A percentile compares a stretch with the other conserved stretches of the same genome.
phyloP scores from a whole-genome alignment of 345 rosid species.

The Arabidopsis thaliana region DNA sequence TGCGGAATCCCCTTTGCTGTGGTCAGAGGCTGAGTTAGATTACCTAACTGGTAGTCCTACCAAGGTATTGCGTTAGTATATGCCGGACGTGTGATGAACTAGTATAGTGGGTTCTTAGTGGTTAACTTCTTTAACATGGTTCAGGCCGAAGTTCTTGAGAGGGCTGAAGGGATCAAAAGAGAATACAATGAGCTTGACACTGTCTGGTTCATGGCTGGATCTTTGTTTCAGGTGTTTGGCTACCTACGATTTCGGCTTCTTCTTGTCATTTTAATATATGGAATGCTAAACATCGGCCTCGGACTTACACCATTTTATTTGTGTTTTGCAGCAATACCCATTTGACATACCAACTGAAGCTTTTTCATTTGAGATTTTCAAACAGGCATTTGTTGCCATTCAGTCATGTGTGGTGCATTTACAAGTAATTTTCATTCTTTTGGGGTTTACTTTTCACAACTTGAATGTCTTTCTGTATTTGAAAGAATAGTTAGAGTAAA shows the following conservation, averaged over 20 bases:
- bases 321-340: constrained; percentile 86
- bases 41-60: constrained; percentile 93
- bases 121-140: constrained; percentile 37
- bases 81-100: constrained; percentile 27
- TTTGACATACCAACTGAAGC: constrained; percentile 97
- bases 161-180: constrained; percentile 91
- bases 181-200: constrained; percentile 96
- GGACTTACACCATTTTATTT: constrained; percentile 31
- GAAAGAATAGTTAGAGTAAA: background rate
- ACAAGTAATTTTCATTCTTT: constrained; percentile 58
- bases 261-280: background rate
- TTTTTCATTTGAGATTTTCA: constrained; percentile 87
- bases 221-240: constrained; percentile 82
- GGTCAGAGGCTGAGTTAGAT: constrained; percentile 88
- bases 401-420: constrained; percentile 99
- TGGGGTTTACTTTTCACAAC: constrained; percentile 3
- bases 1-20: constrained; percentile 92
- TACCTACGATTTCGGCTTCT: background rate
- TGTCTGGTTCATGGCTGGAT: constrained; percentile 99
- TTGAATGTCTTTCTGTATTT: constrained; percentile 3
- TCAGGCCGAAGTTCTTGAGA: constrained; percentile 86
- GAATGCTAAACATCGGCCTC: background rate
- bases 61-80: constrained; percentile 56
- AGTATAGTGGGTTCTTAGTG: constrained; percentile 16
- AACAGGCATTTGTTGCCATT: constrained; percentile 95